phyloP scores from a whole-genome alignment of 192 early-diverging fungal species.

The Umbelopsis vinacea region DNA sequence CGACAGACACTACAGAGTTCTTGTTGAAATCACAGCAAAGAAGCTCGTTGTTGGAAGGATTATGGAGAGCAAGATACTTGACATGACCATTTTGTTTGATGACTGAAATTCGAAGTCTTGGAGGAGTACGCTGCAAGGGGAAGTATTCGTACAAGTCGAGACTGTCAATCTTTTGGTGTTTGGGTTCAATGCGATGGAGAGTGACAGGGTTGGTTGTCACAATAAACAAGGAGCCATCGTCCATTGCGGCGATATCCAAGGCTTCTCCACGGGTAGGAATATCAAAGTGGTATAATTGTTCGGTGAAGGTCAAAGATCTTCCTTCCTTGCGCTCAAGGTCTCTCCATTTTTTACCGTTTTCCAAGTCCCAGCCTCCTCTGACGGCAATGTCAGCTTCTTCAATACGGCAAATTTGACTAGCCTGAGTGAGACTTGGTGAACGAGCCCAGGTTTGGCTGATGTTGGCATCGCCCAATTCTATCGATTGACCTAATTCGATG shows the following conservation, averaged over 20 bases:
- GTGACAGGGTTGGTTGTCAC: constrained; percentile 69
- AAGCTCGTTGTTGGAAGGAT: constrained; percentile 61
- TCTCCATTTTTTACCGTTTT: constrained; percentile 45
- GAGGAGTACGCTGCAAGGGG: constrained; percentile 60
- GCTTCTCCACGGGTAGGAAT: constrained; percentile 68
- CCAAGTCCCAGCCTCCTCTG: constrained; percentile 59
- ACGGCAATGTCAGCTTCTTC: constrained; percentile 37
- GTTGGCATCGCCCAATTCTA: constrained; percentile 53
- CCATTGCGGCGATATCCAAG: constrained; percentile 56
- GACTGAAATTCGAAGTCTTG: constrained; percentile 51
- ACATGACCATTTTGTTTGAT: constrained; percentile 37
- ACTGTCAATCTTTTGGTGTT: constrained; percentile 52
- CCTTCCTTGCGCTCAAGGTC: constrained; percentile 64
- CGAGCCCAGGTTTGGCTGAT: constrained; percentile 63
- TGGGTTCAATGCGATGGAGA: constrained; percentile 53
- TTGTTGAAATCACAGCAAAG: constrained; percentile 57
- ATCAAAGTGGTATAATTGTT: constrained; percentile 69
- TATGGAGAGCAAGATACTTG: constrained; percentile 61
- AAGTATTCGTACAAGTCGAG: constrained; percentile 77
- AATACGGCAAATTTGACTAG: background rate
- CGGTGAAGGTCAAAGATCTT: constrained; percentile 64
- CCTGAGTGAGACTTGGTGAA: constrained; percentile 16
- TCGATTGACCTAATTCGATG: constrained; percentile 57
- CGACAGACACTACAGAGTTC: constrained; percentile 51
- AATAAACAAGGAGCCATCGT: constrained; percentile 57